These are phyloP conservation scores for Alloascoidea hylecoeti DNA, from an alignment of 805 yeast genomes.

Conservation along the genomic window DNA sequence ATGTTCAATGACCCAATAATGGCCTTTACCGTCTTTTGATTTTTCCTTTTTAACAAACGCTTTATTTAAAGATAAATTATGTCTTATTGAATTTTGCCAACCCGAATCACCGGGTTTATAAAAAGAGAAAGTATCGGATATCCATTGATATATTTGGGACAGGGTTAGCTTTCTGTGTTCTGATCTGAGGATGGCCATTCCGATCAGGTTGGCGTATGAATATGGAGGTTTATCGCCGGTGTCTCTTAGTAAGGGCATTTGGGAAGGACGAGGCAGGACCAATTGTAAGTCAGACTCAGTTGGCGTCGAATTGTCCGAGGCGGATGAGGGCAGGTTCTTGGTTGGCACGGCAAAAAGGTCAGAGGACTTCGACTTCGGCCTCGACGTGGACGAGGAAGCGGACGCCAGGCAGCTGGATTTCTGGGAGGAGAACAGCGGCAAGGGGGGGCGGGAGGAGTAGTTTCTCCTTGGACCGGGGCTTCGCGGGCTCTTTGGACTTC, in stretches of 20 bases:
- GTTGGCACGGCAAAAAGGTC: conserved; percentile 3
- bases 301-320: conserved; percentile 1
- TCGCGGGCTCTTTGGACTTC: too few species aligned
- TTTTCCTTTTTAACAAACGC: conserved; percentile 86
- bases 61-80: conserved; percentile 82
- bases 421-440: too few species aligned
- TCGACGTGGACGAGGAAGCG: conserved; percentile 10
- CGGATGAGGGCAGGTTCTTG: conserved; percentile 1
- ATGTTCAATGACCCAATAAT: conserved; percentile 84
- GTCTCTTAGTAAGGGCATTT: conserved; percentile 29
- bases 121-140: conserved; percentile 69
- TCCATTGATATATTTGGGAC: conserved; percentile 87
- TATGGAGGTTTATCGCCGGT: conserved; percentile 77
- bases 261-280: conserved; percentile 15
- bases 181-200: conserved; percentile 84
- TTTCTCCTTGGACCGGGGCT: not conserved
- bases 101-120: conserved; percentile 81
- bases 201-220: conserved; percentile 87
- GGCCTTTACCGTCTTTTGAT: conserved; percentile 69
- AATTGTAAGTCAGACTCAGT: not conserved
- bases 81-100: conserved; percentile 97
- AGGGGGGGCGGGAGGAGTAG: not conserved
- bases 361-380: conserved; percentile 2
- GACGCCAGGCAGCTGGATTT: not conserved
- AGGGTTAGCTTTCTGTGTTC: conserved; percentile 56